Evolutionary conservation across 1,139 yeast genomes (phyloP), one percentile per base, ranked within the genome.

Genomic region (Oligophagozyma castellii): DNA sequence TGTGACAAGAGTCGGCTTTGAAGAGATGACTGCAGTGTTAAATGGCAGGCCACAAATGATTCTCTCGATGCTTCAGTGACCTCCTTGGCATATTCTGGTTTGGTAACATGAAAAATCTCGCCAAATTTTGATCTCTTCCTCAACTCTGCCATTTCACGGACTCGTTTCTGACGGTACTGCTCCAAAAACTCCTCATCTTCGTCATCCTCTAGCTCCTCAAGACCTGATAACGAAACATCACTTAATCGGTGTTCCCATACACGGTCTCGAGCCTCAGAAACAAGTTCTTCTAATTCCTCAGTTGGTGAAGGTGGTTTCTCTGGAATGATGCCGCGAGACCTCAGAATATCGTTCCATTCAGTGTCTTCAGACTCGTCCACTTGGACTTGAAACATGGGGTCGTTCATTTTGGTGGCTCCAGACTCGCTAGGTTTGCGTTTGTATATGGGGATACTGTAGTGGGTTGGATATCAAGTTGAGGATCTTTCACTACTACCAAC

Each of bases 311-410:
- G 89, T 19, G 93, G 84, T 44, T 76, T 73, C 49, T 81, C 86
- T 0, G 98, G 98, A 30, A 89, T 83, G 37, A 89, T 73, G 8
- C 96, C 96, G 39, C 86, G 83, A 5, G 71, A 68, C 39, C 99
- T 63, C 27, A 89, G 64, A 39, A 89, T 84, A 55, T 89, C 99
- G 51, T 89, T 89, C 98, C 99, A 89, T 54, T 89, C 98, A 1
- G 98, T 89, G 51, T 89, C 99, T 55, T 89, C 98, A 38, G 70
- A 72, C 21, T 95, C 95, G 56, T 89, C 86, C 32, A 86, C 95
- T 55, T 84, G 86, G 29, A 84, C 92, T 44, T 78, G 56, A 32
- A 53, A 46, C 49, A 44, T 42, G 12, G 55, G 56, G 19, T 51
- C 56, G 35, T 48, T 49, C 35, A n/a, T n/a, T n/a, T n/a, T n/a